A percentile compares a stretch with the other conserved stretches of the same genome.
Evolutionary conservation across 78 protist species (phyloP).

Genomic region (Dictyostelium purpureum): DNA sequence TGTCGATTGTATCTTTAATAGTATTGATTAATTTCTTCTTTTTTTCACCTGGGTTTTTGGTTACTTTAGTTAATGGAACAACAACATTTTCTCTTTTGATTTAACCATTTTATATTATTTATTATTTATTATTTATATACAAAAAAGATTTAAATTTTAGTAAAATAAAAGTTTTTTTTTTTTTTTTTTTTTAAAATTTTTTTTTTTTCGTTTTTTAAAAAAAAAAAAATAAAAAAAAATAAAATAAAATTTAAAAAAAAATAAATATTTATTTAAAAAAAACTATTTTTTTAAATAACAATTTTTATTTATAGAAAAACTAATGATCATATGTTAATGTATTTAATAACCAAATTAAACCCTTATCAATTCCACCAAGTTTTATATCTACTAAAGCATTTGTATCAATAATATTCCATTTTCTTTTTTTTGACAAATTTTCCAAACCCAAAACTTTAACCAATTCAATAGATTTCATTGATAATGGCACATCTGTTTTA

Average conservation of each 20-base stretch:
- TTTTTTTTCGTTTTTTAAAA: not conserved
- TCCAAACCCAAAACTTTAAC: too few species aligned
- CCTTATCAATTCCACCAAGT: too few species aligned
- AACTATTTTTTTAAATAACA: not conserved
- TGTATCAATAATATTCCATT: too few species aligned
- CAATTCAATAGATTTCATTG: too few species aligned
- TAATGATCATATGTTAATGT: not conserved
- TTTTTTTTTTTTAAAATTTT: not conserved
- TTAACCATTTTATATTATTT: constrained; percentile 85
- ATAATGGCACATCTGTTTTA: too few species aligned
- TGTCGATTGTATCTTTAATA: constrained; percentile 67
- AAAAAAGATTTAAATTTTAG: too few species aligned
- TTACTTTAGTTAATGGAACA: constrained; percentile 67
- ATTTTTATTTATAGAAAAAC: too few species aligned
- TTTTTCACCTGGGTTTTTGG: constrained; percentile 59
- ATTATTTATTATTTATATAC: constrained; percentile 9
- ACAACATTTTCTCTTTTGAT: constrained; percentile 84
- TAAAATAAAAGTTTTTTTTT: not conserved
- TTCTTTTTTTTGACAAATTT: too few species aligned
- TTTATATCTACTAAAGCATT: too few species aligned
- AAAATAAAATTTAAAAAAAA: not conserved
- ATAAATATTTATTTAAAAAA: not conserved
- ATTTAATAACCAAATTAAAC: too few species aligned
- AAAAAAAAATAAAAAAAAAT: not conserved
- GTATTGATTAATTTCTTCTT: constrained; percentile 29